phyloP scores from a whole-genome alignment of 805 yeast genomes.

The Candida golubevii region DNA sequence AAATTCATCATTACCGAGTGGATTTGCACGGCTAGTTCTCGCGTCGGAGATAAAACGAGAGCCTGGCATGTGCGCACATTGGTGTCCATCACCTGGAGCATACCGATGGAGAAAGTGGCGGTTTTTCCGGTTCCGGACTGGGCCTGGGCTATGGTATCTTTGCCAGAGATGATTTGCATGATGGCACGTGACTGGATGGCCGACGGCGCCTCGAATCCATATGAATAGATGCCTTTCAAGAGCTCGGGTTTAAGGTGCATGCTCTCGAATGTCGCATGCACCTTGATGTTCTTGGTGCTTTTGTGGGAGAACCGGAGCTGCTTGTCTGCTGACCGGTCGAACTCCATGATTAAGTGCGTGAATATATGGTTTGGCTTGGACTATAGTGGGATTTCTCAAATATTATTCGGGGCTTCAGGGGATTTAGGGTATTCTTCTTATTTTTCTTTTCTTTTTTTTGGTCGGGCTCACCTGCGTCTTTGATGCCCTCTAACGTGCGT shows the following conservation, averaged over 20 bases:
- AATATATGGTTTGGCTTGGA: not conserved
- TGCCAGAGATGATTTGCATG: conserved; percentile 87
- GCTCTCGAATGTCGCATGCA: conserved; percentile 45
- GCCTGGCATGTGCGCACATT: conserved; percentile 78
- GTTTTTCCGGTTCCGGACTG: conserved; percentile 99
- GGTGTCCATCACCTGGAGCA: conserved; percentile 80
- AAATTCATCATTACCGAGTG: conserved; percentile 81
- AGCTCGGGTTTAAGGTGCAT: conserved; percentile 39
- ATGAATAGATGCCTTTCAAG: conserved; percentile 63
- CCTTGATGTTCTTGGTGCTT: conserved; percentile 50
- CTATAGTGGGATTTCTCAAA: too few relatives aligned
- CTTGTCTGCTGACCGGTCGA: conserved; percentile 56
- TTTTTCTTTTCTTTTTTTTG: not conserved
- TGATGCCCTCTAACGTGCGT: too few relatives aligned
- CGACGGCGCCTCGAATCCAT: conserved; percentile 95
- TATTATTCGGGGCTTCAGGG: too few relatives aligned
- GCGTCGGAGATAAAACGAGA: conserved; percentile 86
- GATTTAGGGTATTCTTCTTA: too few relatives aligned
- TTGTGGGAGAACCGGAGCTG: conserved; percentile 47
- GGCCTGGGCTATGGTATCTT: conserved; percentile 97
- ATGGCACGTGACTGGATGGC: conserved; percentile 98
- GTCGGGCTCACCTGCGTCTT: too few relatives aligned
- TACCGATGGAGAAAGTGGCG: conserved; percentile 94
- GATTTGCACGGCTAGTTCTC: conserved; percentile 93
- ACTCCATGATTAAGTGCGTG: conserved; percentile 29